phyloP scores from a whole-genome alignment of 768 basidiomycete species.

The Macrolepiota dolichaula region DNA sequence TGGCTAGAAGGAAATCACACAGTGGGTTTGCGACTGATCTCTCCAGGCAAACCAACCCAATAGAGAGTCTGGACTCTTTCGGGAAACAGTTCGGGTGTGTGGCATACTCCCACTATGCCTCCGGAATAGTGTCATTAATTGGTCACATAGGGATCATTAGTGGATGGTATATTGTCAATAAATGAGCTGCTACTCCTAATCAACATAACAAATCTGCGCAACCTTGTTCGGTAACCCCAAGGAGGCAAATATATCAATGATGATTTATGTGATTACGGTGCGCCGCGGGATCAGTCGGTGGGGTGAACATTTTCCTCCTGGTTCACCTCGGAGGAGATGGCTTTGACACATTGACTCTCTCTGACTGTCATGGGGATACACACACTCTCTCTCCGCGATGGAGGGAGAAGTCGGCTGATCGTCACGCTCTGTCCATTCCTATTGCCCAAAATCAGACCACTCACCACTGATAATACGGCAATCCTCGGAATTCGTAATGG shows the following conservation, averaged over 20 bases:
- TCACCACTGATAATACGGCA: background rate
- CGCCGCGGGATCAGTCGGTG: background rate
- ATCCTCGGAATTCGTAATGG: constrained; percentile 5
- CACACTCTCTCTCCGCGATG: background rate
- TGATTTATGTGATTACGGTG: too few relatives aligned
- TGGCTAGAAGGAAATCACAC: background rate
- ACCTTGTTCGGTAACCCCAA: background rate
- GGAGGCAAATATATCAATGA: background rate
- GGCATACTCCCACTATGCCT: too few relatives aligned
- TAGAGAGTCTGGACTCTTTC: background rate
- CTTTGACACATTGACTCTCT: background rate
- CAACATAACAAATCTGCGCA: background rate
- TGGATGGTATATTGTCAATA: background rate
- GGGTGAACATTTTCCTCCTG: background rate
- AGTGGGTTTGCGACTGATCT: background rate
- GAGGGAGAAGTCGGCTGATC: background rate
- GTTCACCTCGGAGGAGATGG: background rate
- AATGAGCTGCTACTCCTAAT: background rate
- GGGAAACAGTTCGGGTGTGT: background rate
- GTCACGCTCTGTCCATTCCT: background rate
- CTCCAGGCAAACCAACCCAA: background rate
- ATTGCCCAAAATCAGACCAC: background rate
- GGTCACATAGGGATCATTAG: background rate
- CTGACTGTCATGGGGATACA: background rate
- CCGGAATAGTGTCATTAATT: too few relatives aligned